phyloP scores from a whole-genome alignment of 2,329 filamentous ascomycete genomes.

The Colletotrichum incanum region DNA sequence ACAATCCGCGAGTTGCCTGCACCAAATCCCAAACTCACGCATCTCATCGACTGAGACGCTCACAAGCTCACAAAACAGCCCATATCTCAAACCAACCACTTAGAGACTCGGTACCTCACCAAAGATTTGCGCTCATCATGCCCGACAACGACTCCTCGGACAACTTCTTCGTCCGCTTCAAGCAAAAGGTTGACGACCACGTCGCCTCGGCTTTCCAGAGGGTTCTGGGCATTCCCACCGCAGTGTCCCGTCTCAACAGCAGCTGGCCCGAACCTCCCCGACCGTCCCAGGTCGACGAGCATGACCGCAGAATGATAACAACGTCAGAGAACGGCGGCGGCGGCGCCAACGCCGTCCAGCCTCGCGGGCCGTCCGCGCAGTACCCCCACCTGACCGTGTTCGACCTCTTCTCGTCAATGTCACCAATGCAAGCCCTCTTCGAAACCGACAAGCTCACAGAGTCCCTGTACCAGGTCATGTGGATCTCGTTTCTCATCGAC shows the following conservation, averaged over 20 bases:
- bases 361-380: conserved; percentile 13
- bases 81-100: conserved; percentile 5
- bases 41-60: conserved; percentile 38
- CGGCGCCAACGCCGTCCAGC: background rate
- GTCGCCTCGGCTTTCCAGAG: conserved; percentile 50
- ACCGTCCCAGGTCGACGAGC: conserved; percentile 27
- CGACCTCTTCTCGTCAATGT: conserved; percentile 33
- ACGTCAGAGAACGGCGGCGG: background rate
- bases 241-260: conserved; percentile 47
- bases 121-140: conserved; percentile 27
- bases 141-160: conserved; percentile 36
- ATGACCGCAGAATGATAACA: background rate
- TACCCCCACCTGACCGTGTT: conserved; percentile 27
- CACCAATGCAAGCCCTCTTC: conserved; percentile 34
- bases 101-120: conserved; percentile 1
- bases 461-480: conserved; percentile 43
- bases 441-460: conserved; percentile 40
- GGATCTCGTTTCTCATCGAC: conserved; percentile 55
- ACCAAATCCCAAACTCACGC: background rate
- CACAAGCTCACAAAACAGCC: background rate
- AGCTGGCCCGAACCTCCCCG: conserved; percentile 34
- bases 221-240: conserved; percentile 48
- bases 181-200: conserved; percentile 57
- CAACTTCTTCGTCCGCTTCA: conserved; percentile 60
- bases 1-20: conserved; percentile 34